Conservation (phyloP, 2,329 filamentous ascomycete genomes). For the Sporothrix variecibatus region DNA sequence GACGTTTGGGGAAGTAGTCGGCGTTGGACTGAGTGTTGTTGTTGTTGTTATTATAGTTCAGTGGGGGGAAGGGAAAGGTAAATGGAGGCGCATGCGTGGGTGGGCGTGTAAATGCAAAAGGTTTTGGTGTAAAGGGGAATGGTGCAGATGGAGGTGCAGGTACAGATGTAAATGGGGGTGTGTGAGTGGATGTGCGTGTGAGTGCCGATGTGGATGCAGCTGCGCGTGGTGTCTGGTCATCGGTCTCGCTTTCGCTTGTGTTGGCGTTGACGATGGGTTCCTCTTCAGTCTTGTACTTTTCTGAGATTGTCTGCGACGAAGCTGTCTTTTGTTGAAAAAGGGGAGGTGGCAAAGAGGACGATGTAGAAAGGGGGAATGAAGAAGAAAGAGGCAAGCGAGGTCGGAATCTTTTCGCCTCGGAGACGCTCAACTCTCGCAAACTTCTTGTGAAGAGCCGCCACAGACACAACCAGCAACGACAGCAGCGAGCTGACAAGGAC, state of each 20-base stretch:
- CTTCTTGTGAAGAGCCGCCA: neutral
- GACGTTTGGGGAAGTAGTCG: neutral
- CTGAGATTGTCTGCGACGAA: neutral
- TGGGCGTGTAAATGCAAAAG: neutral
- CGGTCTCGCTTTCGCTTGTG: neutral
- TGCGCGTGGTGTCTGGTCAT: neutral
- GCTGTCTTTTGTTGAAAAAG: constrained; percentile 4
- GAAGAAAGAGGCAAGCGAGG: neutral
- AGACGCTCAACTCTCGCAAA: neutral
- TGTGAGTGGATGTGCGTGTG: neutral
- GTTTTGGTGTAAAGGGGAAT: neutral
- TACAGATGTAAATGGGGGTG: neutral
- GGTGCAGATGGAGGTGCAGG: neutral
- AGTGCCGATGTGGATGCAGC: neutral
- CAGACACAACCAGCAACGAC: neutral
- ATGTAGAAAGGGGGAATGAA: neutral
- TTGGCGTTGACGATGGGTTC: neutral
- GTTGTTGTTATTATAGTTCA: neutral
- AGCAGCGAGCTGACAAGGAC: constrained; percentile 21
- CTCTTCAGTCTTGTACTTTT: neutral
- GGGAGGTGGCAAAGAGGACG: neutral
- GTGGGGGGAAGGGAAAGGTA: neutral
- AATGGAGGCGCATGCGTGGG: neutral
- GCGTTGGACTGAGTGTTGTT: neutral
- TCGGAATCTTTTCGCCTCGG: neutral